Evolutionary conservation across 305 asterid species (phyloP).

Genomic region (Euphrasia arctica): DNA sequence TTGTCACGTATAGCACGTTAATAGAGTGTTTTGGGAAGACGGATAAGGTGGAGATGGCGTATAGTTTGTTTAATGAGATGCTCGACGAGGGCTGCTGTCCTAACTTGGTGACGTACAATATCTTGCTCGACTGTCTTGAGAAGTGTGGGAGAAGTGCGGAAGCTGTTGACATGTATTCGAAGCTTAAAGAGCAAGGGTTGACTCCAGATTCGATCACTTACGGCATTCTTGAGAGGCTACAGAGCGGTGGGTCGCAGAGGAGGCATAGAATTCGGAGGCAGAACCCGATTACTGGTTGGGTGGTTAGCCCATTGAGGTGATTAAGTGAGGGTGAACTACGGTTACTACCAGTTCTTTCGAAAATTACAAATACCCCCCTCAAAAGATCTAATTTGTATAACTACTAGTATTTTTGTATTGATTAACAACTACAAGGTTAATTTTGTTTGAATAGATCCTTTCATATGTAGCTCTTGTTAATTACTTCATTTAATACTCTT

Average conservation of each 20-base stretch:
- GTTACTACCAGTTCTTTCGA: not conserved
- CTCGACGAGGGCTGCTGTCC: constrained; percentile 82
- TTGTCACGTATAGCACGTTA: constrained; percentile 81
- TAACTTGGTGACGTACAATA: constrained; percentile 85
- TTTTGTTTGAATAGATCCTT: not conserved
- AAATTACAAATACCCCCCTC: not conserved
- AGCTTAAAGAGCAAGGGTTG: constrained; percentile 76
- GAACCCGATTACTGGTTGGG: constrained; percentile 91
- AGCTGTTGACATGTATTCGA: constrained; percentile 81
- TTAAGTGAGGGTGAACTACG: not conserved
- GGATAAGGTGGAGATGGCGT: constrained; percentile 85
- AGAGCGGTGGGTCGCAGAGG: constrained; percentile 63
- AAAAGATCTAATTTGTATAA: not conserved
- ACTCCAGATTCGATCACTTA: constrained; percentile 83
- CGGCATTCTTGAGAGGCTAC: constrained; percentile 72
- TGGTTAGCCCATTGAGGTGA: constrained; percentile 88
- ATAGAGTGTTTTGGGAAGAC: constrained; percentile 96
- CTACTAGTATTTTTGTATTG: not conserved
- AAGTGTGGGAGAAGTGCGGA: constrained; percentile 83
- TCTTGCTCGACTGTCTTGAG: constrained; percentile 83
- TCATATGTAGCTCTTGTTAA: no score
- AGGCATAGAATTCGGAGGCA: constrained; percentile 53
- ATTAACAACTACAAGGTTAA: not conserved
- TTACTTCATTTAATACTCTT: no score
- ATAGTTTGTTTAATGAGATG: constrained; percentile 76